Base-by-base conservation (phyloP, 1,139 yeast species). In the Saccharomycopsis crataegensis region DNA sequence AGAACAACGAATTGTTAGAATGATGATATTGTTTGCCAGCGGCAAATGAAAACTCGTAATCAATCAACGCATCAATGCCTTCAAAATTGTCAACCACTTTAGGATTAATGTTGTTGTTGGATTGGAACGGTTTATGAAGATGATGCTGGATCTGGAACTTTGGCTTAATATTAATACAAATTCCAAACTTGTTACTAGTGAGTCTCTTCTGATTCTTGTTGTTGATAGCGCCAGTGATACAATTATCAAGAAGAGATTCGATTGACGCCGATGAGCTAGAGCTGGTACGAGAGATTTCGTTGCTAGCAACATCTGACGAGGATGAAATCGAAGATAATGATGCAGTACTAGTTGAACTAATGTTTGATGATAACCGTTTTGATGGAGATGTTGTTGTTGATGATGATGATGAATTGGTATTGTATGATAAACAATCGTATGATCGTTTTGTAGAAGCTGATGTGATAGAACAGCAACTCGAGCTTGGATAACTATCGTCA, bases 11-110 rank as follows among this genome's bases (percentile, higher is more conserved):
- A 32, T 42, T 37, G 36, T 42, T 36, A n/a, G 42, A 36, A 6
- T 47, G 50, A 34, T 48, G 44, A 32, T 48, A 36, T n/a, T 31
- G 48, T 45, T 45, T 33, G n/a, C 16, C 37, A 14, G 51, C n/a
- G 14, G 50, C 53, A 36, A 53, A 53, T 14, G 53, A 45, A 40
- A 53, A 53, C 34, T 53, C 51, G 34, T 46, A 53, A 33, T 53
- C 45, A 34, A 43, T 44, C 45, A 53, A 42, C 11, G 43, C 32
- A 31, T 46, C 43, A 32, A 49, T 49, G n/a, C 28, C 28, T 22
- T 22, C 28, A 22, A 22, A 22, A 22, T 31, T 33, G 40, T 17
- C 32, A 36, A 49, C 38, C 9, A 31, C 32, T 14, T 48, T 16
- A 17, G 28, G 17, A 37, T 12, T 14, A 12, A 36, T 12, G 8